phyloP scores from a whole-genome alignment of 805 yeast genomes.

The Zygoascus biomembranicola region DNA sequence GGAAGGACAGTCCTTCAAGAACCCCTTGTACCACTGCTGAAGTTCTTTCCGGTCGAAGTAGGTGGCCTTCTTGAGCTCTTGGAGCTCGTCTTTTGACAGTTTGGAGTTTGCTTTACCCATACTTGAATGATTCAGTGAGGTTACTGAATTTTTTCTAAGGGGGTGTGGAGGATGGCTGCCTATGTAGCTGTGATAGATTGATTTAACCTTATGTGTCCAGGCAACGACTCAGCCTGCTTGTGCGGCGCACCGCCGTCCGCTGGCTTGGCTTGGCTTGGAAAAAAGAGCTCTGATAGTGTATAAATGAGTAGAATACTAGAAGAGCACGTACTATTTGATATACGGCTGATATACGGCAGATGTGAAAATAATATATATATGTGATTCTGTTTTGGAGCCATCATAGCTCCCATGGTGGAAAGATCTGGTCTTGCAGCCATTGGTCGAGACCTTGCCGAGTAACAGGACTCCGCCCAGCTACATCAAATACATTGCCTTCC shows the following conservation, averaged over 20 bases:
- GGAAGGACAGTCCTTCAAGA: constrained; percentile 84
- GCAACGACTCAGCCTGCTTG: neutral
- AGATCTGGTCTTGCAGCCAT: constrained; percentile 10
- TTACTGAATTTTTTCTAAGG: neutral
- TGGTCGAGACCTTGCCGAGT: constrained; percentile 10
- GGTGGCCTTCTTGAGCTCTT: constrained; percentile 74
- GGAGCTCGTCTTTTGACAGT: constrained; percentile 80
- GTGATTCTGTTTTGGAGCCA: no score
- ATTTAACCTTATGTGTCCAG: neutral
- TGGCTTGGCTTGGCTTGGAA: no score
- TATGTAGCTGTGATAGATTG: no score
- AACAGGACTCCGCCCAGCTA: constrained; percentile 2
- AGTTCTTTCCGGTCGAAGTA: constrained; percentile 88
- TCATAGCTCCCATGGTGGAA: neutral
- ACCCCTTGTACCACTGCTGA: constrained; percentile 98
- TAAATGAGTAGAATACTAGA: no score
- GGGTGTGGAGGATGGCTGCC: no score
- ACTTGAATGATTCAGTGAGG: neutral
- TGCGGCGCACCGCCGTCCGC: neutral
- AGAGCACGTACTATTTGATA: no score
- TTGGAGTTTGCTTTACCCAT: constrained; percentile 97
- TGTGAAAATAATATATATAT: no score
- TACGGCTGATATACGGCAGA: no score
- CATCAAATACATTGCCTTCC: constrained; percentile 11
- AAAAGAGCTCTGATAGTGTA: no score